Base-by-base conservation (phyloP, 768 basidiomycete genomes). In the Kwoniella dejecticola region DNA sequence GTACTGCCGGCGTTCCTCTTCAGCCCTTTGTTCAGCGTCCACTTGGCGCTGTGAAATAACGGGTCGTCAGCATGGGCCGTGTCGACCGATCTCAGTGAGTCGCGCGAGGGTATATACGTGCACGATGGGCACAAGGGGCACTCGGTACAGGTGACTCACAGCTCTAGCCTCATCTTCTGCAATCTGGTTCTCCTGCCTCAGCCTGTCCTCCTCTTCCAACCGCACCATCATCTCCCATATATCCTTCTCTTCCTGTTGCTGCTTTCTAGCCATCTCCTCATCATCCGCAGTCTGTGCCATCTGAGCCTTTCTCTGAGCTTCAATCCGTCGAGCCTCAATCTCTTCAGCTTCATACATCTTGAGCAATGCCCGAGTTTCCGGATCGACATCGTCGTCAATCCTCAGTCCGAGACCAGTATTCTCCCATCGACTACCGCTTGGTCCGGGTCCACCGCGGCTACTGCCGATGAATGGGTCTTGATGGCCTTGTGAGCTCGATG, bases 171-270 rank as follows among this genome's bases (percentile, higher is more conserved):
- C 74, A 61, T 78, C 77, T 31, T 66, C 60, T 26, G 63, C 62
- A 1, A 75, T 65, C 53, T 75, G 74, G 15, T 60, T 63, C 40
- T 68, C 69, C 31, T 68, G 56, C 30, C 63, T 47, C 38, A 72
- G 69, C 40, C 63, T 62, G 30, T 72, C 49, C 52, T 70, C 60
- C 12, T 56, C 15, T 50, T 71, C 57, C 47, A 67, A 58, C 29
- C 57, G 56, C 61, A 77, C 71, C 67, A 73, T 67, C 36, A 64
- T 63, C 52, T 76, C 64, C 72, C 77, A 80, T 8, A 73, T 66
- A 19, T 73, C 73, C 59, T 76, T 68, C 54, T 80, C 79, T 24
- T 70, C 63, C 46, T 72, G 72, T 57, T 80, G 79, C 48, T 78
- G 76, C 41, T 65, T 69, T 63, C 75, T 60, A 2, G 79, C 79